Conservation (phyloP, 306 rosid genomes). For the Macrotyloma uniflorum region DNA sequence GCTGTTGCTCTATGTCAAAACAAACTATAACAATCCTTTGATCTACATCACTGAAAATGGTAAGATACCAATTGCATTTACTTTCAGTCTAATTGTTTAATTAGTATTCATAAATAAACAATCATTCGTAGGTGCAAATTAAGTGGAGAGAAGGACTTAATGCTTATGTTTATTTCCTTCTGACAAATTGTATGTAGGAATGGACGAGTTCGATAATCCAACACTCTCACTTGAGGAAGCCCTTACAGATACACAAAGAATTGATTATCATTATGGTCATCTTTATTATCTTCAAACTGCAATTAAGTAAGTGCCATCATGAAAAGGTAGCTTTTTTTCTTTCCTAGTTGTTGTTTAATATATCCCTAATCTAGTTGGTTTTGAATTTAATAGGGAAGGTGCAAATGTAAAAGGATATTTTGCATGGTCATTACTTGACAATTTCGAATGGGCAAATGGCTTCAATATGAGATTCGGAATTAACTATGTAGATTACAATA, state of each 20-base stretch:
- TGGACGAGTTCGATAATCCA: slow-evolving; percentile 54
- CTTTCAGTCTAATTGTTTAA: neutral
- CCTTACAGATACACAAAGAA: slow-evolving; percentile 49
- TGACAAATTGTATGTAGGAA: slow-evolving; percentile 40
- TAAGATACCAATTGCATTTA: neutral
- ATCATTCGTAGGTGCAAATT: no score
- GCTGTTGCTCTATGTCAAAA: slow-evolving; percentile 39
- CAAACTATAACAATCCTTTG: slow-evolving; percentile 38
- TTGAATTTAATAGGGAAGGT: slow-evolving; percentile 43
- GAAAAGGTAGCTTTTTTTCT: neutral
- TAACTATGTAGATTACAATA: slow-evolving; percentile 49
- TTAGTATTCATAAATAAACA: neutral
- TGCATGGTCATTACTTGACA: slow-evolving; percentile 71
- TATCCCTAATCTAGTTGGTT: neutral
- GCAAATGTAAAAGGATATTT: slow-evolving; percentile 65
- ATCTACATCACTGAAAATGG: slow-evolving; percentile 46
- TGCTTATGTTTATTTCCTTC: neutral
- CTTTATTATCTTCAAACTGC: slow-evolving; percentile 58
- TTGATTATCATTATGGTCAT: slow-evolving; percentile 51
- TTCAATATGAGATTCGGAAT: slow-evolving; percentile 54
- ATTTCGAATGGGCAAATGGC: slow-evolving; percentile 59
- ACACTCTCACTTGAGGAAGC: slow-evolving; percentile 48
- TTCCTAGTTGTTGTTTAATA: neutral
- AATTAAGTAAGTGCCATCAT: slow-evolving; percentile 52
- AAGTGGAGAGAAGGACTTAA: neutral